These are phyloP conservation scores for Schizophyllum commune DNA, from an alignment of 1,284 basidiomycete genomes.

Conservation along the genomic window DNA sequence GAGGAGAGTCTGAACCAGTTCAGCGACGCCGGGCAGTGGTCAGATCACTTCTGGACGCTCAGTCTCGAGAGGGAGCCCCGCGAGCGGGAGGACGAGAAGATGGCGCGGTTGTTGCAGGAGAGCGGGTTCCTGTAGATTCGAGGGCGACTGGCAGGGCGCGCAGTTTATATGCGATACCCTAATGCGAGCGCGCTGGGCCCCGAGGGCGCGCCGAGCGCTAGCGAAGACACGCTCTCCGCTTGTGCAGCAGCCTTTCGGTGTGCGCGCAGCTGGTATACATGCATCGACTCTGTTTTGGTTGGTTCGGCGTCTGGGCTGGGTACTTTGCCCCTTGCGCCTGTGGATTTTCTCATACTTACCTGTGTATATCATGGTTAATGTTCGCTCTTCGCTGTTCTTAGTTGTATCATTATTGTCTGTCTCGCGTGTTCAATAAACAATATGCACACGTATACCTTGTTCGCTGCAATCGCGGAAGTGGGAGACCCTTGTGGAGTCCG, in stretches of 20 bases:
- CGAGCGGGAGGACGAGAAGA: conserved; percentile 91
- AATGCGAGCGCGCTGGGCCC: neutral
- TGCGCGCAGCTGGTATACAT: neutral
- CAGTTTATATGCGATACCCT: neutral
- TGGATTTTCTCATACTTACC: neutral
- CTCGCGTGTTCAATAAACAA: no score
- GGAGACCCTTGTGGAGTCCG: no score
- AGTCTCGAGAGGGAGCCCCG: conserved; percentile 86
- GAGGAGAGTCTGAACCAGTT: conserved; percentile 70
- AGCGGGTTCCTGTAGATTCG: conserved; percentile 66
- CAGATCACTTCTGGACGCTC: conserved; percentile 77
- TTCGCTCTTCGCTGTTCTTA: neutral
- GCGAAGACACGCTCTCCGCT: neutral
- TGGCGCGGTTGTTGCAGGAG: conserved; percentile 82
- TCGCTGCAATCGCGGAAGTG: no score
- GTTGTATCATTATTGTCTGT: neutral
- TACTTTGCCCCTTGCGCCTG: neutral
- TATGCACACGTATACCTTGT: no score
- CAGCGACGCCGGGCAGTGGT: conserved; percentile 51
- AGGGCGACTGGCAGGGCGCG: neutral
- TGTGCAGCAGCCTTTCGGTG: neutral
- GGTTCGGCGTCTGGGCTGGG: neutral
- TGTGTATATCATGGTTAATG: neutral
- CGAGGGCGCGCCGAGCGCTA: neutral
- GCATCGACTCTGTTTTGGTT: neutral